These are phyloP conservation scores for Heterobasidion occidentale DNA, from an alignment of 1,284 basidiomycete genomes.

Conservation along the genomic window DNA sequence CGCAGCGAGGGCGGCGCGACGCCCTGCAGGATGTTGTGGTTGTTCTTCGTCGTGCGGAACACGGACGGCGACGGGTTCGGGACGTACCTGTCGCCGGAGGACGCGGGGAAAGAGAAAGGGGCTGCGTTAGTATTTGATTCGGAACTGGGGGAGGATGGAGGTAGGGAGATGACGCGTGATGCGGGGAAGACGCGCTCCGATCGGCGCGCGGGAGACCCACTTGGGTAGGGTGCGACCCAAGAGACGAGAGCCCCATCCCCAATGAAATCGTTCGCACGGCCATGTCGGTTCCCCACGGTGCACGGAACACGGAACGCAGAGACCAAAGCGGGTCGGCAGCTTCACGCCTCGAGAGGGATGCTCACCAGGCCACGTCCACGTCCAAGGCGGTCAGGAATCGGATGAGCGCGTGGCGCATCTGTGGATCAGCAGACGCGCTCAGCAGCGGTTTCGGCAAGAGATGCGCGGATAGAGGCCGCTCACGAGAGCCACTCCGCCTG, in stretches of 20 bases:
- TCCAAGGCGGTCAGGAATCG: slow-evolving; percentile 73
- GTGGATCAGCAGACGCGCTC: slow-evolving; percentile 4
- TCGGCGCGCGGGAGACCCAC: too few relatives aligned
- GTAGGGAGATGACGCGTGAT: slow-evolving; percentile 1
- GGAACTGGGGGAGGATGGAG: not conserved
- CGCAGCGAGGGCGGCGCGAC: slow-evolving; percentile 71
- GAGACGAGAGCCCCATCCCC: too few relatives aligned
- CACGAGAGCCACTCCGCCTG: slow-evolving; percentile 82
- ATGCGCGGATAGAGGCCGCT: slow-evolving; percentile 19
- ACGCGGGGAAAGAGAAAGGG: too few relatives aligned
- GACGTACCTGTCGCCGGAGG: slow-evolving; percentile 53
- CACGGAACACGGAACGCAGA: not conserved
- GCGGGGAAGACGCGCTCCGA: too few relatives aligned
- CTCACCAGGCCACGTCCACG: slow-evolving; percentile 74
- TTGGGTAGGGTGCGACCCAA: too few relatives aligned
- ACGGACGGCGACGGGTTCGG: slow-evolving; percentile 81
- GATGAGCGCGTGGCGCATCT: slow-evolving; percentile 88
- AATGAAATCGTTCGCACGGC: too few relatives aligned
- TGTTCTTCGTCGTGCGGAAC: slow-evolving; percentile 89
- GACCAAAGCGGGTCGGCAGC: not conserved
- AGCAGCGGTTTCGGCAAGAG: slow-evolving; percentile 6
- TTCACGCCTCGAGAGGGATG: not conserved
- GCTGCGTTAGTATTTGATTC: too few relatives aligned
- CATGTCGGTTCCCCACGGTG: not conserved
- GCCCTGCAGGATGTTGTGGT: slow-evolving; percentile 85